Evolutionary conservation across 208 protist species (phyloP).

Genomic region (Leishmania tarentolae): DNA sequence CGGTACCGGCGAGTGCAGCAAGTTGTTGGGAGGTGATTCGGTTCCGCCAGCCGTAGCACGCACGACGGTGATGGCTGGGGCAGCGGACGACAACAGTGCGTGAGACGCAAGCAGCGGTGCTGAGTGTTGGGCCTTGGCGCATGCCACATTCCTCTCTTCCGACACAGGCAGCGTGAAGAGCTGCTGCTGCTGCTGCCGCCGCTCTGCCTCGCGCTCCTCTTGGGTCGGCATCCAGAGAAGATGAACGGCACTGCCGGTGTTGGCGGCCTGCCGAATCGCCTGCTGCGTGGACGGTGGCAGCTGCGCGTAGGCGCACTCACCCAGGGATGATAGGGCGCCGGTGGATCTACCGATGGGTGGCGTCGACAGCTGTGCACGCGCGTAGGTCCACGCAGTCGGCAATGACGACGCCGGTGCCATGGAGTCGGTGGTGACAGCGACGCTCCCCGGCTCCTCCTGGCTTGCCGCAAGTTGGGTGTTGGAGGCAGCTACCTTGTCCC

Average conservation of each 20-base stretch:
- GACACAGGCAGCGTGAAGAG: not conserved
- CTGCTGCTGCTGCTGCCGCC: conserved; percentile 4
- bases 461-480: not conserved
- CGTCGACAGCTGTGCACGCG: conserved; percentile 2
- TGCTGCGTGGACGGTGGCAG: conserved; percentile 19
- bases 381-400: not conserved
- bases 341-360: conserved; percentile 10
- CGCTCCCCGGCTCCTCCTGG: not conserved
- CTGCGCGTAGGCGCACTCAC: conserved; percentile 14
- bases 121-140: not conserved
- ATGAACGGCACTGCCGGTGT: conserved; percentile 18
- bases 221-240: conserved; percentile 20
- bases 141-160: not conserved
- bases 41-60: not conserved
- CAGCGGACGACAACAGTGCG: not conserved
- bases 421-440: not conserved
- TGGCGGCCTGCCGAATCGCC: conserved; percentile 19
- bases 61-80: not conserved
- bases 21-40: not conserved
- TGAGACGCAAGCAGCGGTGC: not conserved
- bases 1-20: not conserved
- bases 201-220: conserved; percentile 16
- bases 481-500: not conserved
- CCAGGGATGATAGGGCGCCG: conserved; percentile 10
- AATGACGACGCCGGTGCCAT: not conserved